Conservation (phyloP, 2,329 filamentous ascomycete genomes). For the Monilinia aucupariae region DNA sequence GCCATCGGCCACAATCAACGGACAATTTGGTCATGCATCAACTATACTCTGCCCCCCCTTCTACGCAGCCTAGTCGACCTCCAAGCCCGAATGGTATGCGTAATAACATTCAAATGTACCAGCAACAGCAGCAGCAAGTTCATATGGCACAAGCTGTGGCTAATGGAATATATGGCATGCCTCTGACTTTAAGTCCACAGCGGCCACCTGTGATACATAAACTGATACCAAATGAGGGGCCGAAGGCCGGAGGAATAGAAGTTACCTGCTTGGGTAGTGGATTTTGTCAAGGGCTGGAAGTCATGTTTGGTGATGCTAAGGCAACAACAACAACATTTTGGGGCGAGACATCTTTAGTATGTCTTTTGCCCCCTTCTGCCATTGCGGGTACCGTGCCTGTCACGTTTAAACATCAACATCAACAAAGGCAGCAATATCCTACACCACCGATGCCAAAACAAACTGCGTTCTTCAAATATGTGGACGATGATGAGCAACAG, state of each 20-base stretch:
- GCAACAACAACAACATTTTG: conserved; percentile 60
- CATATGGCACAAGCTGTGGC: conserved; percentile 46
- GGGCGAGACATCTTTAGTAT: conserved; percentile 58
- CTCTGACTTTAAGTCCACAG: conserved; percentile 46
- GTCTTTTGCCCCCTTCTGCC: conserved; percentile 54
- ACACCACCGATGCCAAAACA: conserved; percentile 44
- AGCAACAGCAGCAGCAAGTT: conserved; percentile 37
- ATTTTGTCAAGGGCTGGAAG: conserved; percentile 73
- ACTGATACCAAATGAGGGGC: conserved; percentile 76
- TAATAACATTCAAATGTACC: conserved; percentile 42
- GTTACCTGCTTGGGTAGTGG: conserved; percentile 77
- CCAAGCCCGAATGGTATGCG: conserved; percentile 60
- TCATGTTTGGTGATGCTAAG: conserved; percentile 72
- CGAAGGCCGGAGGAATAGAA: conserved; percentile 77
- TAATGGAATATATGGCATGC: conserved; percentile 46
- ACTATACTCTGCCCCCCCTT: conserved; percentile 66
- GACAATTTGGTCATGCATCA: conserved; percentile 60
- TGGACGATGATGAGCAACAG: conserved; percentile 64
- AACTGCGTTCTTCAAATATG: conserved; percentile 63
- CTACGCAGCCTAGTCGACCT: conserved; percentile 70
- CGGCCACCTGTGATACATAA: conserved; percentile 67
- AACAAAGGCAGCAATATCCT: conserved; percentile 40
- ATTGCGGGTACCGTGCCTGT: conserved; percentile 55
- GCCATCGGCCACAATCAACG: conserved; percentile 56
- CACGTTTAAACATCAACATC: conserved; percentile 50